Evolutionary conservation across 352 stramenopile genomes (phyloP), one percentile per base, ranked within the genome.

Genomic region (Pythium scleroteichum): DNA sequence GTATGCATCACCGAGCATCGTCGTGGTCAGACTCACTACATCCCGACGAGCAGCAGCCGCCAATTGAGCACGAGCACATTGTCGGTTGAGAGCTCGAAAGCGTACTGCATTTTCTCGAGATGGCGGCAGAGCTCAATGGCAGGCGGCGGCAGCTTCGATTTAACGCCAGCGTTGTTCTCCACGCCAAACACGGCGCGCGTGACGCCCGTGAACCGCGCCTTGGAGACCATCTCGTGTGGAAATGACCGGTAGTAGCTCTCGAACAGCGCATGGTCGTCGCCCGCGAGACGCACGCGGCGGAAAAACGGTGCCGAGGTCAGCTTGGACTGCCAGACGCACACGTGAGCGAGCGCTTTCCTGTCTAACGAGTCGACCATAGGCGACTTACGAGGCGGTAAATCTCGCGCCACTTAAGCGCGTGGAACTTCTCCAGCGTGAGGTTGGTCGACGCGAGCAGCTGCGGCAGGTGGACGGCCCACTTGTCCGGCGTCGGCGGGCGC

Each of bases 201-300:
- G n/a, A 93, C 79, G 51, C 81, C 84, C 20, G 66, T 64, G 51
- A 93, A 87, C 6, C 83, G 77, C 19, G 81, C 69, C 59, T 91
- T 90, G 3, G 83, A 76, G 19, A 89, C 81, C 49, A 84, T 64
- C 8, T 86, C 69, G 26, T 88, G 79, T 2, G 81, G 81, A 47
- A 91, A 91, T 16, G 83, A 78, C 26, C 81, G 79, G 50, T 82
- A 80, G 33, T 88, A 90, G 53, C 62, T 68, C 64, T 93, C 81
- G 50, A 87, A 93, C 9, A 93, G 64, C 49, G 77, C 66, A 20
- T 74, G 79, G 27, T 87, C 79, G 53, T 88, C 66, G 1, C 83
- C 83, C 17, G 75, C 79, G 24, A 91, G 51, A 4, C 73, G 76
- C 17, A 88, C 72, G 33, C 56, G 48, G 17, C 68, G 70, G 51